Percentiles rank a stretch among this genome's conserved stretches.
phyloP scores from a whole-genome alignment of 495 filamentous ascomycete genomes.

The Penicillium cataractarum region DNA sequence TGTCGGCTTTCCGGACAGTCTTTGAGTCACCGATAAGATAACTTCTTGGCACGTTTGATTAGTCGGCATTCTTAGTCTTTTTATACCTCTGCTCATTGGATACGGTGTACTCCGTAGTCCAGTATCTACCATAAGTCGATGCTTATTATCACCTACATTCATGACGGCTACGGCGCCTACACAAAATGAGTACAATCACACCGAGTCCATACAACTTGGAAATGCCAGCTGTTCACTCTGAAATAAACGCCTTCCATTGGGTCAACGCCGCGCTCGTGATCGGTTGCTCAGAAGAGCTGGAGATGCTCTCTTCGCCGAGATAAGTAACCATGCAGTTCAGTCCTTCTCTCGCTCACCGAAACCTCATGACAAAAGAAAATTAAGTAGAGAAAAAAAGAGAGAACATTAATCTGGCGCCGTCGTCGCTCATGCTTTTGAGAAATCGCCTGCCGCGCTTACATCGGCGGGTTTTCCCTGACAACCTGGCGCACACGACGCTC shows the following conservation, averaged over 20 bases:
- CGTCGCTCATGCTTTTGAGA: constrained; percentile 6
- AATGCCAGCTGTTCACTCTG: constrained; percentile 8
- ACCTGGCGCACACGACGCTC: constrained; percentile 84
- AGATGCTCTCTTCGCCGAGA: constrained; percentile 21
- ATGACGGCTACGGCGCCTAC: not conserved
- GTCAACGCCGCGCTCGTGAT: constrained; percentile 33
- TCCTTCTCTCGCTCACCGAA: constrained; percentile 9
- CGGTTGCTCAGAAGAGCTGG: constrained; percentile 22
- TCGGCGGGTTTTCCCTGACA: constrained; percentile 83
- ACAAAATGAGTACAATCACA: not conserved
- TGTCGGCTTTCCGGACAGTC: constrained; percentile 37
- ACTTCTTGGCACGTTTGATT: constrained; percentile 11
- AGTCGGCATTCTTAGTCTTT: not conserved
- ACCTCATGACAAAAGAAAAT: not conserved
- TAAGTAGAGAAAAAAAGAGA: constrained; percentile 10
- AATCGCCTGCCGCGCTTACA: constrained; percentile 37
- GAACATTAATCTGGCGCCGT: constrained; percentile 11
- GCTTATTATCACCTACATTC: not conserved
- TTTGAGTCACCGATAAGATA: constrained; percentile 55
- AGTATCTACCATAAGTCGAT: not conserved
- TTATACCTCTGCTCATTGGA: too few species aligned
- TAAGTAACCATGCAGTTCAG: constrained; percentile 22
- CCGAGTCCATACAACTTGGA: not conserved
- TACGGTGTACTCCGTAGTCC: not conserved
- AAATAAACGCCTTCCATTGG: constrained; percentile 24